phyloP scores from a whole-genome alignment of 768 basidiomycete genomes.

The Tephrocybe sp. region DNA sequence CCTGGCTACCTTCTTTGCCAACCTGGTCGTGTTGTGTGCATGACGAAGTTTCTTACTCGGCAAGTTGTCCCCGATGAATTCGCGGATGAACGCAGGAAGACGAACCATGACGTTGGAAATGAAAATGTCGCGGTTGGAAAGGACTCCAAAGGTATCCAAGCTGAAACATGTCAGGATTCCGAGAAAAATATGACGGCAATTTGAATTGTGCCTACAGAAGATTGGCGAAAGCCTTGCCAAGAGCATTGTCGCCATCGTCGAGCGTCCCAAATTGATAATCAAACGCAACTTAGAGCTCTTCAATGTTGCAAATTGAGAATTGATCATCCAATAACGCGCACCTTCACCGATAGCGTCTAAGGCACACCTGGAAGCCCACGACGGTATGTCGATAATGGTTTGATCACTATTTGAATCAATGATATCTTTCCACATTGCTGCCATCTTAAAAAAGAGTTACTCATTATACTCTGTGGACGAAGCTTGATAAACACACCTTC shows the following conservation, averaged over 20 bases:
- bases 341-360: constrained; percentile 53
- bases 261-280: constrained; percentile 46
- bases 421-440: constrained; percentile 38
- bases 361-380: constrained; percentile 44
- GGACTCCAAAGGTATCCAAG: constrained; percentile 29
- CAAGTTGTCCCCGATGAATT: constrained; percentile 30
- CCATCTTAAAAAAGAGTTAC: constrained; percentile 26
- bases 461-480: constrained; percentile 5
- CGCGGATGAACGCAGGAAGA: constrained; percentile 30
- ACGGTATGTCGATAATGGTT: constrained; percentile 33
- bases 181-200: background rate
- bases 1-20: constrained; percentile 33
- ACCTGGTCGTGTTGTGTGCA: constrained; percentile 28
- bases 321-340: constrained; percentile 14
- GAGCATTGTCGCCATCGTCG: constrained; percentile 34
- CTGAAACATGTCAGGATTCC: constrained; percentile 12
- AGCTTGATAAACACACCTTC: too few relatives aligned
- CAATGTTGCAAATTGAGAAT: too few relatives aligned
- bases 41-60: constrained; percentile 31
- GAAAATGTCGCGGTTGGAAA: constrained; percentile 30
- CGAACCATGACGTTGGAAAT: constrained; percentile 27
- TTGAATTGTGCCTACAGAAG: constrained; percentile 30
- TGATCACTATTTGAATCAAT: constrained; percentile 27
- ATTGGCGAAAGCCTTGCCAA: constrained; percentile 38
- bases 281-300: constrained; percentile 43